Evolutionary conservation across 441 rosid genomes (phyloP), one percentile per base, ranked within the genome.

Genomic region (Adansonia madagascariensis): DNA sequence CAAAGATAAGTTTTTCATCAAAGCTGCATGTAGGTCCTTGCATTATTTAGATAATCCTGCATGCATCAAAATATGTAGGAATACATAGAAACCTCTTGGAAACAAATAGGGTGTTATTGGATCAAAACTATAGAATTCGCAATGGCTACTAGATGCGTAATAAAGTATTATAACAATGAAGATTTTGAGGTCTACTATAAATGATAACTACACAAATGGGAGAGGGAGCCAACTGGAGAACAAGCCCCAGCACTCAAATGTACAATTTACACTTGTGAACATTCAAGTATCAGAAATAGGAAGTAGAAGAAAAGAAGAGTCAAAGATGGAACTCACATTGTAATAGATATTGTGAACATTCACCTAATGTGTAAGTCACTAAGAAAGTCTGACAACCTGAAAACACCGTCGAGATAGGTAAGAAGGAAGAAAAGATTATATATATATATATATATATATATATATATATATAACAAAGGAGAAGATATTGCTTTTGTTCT

Each of bases 361-460:
- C 91, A 90, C 63, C 81, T 72, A 18, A 91, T 78, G 77, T 82
- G 90, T 82, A 91, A 62, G 71, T 84, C 81, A 57, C 86, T 73
- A n/a, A 91, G 86, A 78, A 89, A 90, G 74, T 89, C 92, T 0
- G 94, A 85, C 74, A 91, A 82, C 91, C 94, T 91, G 89, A 71
- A 76, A 76, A 44, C 20, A 24, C 12, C 49, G 1, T 43, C 18
- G 0, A 56, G 17, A 67, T 66, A 24, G 65, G 31, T 56, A 44
- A 24, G 20, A 14, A 31, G 4, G 24, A 67, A 22, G 6, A 44
- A 6, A 67, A 10, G 47, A 35, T 8, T 52, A 8, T 24, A 46
- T 27, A 27, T 27, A 27, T 27, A 27, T 27, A 27, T 27, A 46
- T 27, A 27, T 27, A 27, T 27, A 27, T 27, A 27, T 27, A 24